A percentile compares a stretch with the other conserved stretches of the same genome.
These are phyloP conservation scores for Stemphylium beticola DNA, from an alignment of 2,329 filamentous ascomycete species.

Conservation along the genomic window DNA sequence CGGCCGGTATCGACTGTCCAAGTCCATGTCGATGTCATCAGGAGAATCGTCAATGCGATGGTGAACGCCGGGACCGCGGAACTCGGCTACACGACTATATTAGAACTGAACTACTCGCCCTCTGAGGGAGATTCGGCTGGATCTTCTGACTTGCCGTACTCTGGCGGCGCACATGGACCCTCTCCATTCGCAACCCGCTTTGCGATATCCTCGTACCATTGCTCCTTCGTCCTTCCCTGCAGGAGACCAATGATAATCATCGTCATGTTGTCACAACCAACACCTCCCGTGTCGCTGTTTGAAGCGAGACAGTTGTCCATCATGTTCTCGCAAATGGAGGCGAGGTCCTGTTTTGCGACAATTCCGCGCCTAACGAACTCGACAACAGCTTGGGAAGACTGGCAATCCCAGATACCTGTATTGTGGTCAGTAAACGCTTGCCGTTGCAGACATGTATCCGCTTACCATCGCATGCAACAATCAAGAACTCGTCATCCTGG, in stretches of 20 bases:
- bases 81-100: slow-evolving; percentile 54
- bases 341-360: slow-evolving; percentile 91
- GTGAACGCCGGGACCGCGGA: slow-evolving; percentile 58
- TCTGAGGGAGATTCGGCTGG: slow-evolving; percentile 43
- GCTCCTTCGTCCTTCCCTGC: slow-evolving; percentile 89
- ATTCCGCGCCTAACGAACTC: slow-evolving; percentile 97
- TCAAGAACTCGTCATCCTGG: slow-evolving; percentile 87
- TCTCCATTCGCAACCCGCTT: slow-evolving; percentile 95
- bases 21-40: slow-evolving; percentile 74
- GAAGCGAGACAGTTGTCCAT: slow-evolving; percentile 99
- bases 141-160: slow-evolving; percentile 86
- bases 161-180: slow-evolving; percentile 95
- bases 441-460: neutral
- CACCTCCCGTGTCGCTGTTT: slow-evolving; percentile 96
- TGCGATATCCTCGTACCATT: slow-evolving; percentile 97
- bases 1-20: slow-evolving; percentile 70
- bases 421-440: slow-evolving; percentile 14
- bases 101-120: slow-evolving; percentile 46
- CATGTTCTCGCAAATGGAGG: slow-evolving; percentile 99
- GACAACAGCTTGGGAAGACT: slow-evolving; percentile 95
- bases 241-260: slow-evolving; percentile 91
- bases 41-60: slow-evolving; percentile 58
- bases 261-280: slow-evolving; percentile 99
- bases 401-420: slow-evolving; percentile 98
- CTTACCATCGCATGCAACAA: slow-evolving; percentile 54